Evolutionary conservation across 2,329 filamentous ascomycete genomes (phyloP).

Genomic region (Chrysosporium keratinophilum): DNA sequence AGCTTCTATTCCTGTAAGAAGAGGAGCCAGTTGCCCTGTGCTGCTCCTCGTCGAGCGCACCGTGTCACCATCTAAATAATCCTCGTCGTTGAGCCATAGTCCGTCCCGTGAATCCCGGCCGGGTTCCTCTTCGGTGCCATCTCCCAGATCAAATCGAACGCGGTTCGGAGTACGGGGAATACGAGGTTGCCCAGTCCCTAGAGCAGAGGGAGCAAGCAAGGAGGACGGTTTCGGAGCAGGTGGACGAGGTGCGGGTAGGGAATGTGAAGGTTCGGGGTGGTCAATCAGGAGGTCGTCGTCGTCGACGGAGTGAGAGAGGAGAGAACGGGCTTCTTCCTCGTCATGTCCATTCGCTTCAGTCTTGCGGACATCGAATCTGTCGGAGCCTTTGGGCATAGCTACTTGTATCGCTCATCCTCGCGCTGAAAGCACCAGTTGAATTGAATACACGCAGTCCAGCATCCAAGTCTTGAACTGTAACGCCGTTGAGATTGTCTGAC

Average conservation of each 20-base stretch:
- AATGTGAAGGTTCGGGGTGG: conserved; percentile 19
- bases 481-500: too few relatives aligned
- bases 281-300: conserved; percentile 24
- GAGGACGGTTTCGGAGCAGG: conserved; percentile 29
- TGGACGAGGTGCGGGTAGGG: conserved; percentile 11
- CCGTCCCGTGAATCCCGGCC: conserved; percentile 22
- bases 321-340: conserved; percentile 26
- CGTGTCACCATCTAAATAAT: conserved; percentile 44
- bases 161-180: conserved; percentile 60
- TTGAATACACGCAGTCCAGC: neutral
- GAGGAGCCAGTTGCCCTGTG: conserved; percentile 49
- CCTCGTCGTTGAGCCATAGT: conserved; percentile 48
- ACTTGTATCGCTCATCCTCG: conserved; percentile 18
- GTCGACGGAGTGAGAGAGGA: conserved; percentile 24
- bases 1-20: conserved; percentile 73
- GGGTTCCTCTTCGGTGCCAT: conserved; percentile 23
- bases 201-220: conserved; percentile 32
- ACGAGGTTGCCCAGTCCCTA: conserved; percentile 38
- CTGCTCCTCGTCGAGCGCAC: conserved; percentile 30
- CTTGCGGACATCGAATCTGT: conserved; percentile 27
- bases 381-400: conserved; percentile 34
- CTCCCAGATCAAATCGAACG: conserved; percentile 59
- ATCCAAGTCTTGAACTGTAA: neutral
- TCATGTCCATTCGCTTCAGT: conserved; percentile 24
- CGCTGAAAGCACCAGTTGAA: neutral